Evolutionary conservation across 2,329 filamentous ascomycete genomes (phyloP).

Genomic region (Leptographium radiaticola): DNA sequence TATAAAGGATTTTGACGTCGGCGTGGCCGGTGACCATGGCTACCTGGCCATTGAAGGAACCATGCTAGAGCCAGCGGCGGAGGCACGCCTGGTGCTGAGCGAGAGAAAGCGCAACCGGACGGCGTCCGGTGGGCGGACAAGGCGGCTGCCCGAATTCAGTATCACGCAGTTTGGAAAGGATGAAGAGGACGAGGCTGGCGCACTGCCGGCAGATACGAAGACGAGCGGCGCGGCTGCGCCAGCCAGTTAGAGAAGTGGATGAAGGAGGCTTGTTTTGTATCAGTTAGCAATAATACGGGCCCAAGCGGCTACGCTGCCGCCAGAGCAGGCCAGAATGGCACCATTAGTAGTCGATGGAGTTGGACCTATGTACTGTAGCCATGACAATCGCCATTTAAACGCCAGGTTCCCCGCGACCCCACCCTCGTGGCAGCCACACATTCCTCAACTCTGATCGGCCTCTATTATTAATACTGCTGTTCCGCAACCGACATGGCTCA

Average conservation of each 20-base stretch:
- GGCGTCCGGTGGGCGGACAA: conserved; percentile 21
- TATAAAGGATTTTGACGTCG: conserved; percentile 75
- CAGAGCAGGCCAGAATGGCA: too few relatives aligned
- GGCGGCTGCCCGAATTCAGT: conserved; percentile 36
- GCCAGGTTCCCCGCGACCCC: not conserved
- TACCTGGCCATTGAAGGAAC: conserved; percentile 81
- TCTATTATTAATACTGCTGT: not conserved
- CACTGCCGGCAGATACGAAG: too few relatives aligned
- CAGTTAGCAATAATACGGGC: too few relatives aligned
- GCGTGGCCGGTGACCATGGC: conserved; percentile 59
- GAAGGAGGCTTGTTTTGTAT: not conserved
- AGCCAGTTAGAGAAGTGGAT: conserved; percentile 10
- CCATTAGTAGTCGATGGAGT: too few relatives aligned
- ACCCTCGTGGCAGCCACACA: not conserved
- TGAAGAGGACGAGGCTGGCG: conserved; percentile 28
- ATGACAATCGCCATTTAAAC: not conserved
- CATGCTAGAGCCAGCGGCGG: conserved; percentile 59
- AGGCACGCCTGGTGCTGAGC: conserved; percentile 43
- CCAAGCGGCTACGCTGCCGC: too few relatives aligned
- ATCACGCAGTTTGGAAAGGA: conserved; percentile 41
- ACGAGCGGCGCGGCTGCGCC: too few relatives aligned
- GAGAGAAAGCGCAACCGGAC: conserved; percentile 31
- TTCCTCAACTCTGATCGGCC: too few relatives aligned
- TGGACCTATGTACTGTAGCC: too few relatives aligned
- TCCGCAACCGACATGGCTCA: conserved; percentile 3